phyloP scores from a whole-genome alignment of 1,139 yeast species.

The Taphrina deformans region DNA sequence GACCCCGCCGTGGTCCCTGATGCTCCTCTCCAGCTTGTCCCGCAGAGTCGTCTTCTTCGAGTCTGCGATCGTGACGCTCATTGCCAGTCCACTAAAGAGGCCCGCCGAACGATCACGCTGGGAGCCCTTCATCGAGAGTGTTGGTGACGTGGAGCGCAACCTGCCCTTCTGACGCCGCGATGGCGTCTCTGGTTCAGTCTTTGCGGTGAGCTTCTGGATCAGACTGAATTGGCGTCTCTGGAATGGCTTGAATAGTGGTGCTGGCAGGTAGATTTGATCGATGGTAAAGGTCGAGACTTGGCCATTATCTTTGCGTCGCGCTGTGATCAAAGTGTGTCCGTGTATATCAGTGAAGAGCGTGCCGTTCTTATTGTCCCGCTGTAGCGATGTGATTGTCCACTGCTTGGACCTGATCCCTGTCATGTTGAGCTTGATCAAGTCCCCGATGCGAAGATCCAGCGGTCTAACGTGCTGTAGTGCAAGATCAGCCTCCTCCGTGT shows the following conservation, averaged over 20 bases:
- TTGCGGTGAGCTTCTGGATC: neutral
- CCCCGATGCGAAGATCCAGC: constrained; percentile 22
- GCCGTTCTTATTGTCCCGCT: neutral
- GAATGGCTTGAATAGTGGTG: constrained; percentile 10
- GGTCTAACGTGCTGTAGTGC: constrained; percentile 9
- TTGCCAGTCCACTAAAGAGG: constrained; percentile 14
- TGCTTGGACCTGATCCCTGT: constrained; percentile 1
- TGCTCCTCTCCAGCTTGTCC: neutral
- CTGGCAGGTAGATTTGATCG: constrained; percentile 17
- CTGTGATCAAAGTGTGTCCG: constrained; percentile 16
- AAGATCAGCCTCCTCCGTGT: neutral
- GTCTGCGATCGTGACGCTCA: constrained; percentile 9
- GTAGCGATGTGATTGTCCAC: neutral
- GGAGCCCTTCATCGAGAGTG: neutral
- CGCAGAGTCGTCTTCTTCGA: constrained; percentile 9
- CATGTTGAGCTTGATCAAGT: constrained; percentile 12
- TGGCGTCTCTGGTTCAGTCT: constrained; percentile 6
- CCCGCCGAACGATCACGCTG: neutral
- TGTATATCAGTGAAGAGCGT: constrained; percentile 8
- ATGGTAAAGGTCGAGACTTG: neutral
- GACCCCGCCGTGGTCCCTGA: constrained; percentile 14
- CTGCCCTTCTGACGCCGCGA: constrained; percentile 1
- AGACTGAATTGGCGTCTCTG: constrained; percentile 1
- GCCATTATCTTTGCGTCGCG: constrained; percentile 1
- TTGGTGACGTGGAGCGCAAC: neutral